phyloP scores from a whole-genome alignment of 345 rosid genomes.

The Excoecaria cochinchinensis region DNA sequence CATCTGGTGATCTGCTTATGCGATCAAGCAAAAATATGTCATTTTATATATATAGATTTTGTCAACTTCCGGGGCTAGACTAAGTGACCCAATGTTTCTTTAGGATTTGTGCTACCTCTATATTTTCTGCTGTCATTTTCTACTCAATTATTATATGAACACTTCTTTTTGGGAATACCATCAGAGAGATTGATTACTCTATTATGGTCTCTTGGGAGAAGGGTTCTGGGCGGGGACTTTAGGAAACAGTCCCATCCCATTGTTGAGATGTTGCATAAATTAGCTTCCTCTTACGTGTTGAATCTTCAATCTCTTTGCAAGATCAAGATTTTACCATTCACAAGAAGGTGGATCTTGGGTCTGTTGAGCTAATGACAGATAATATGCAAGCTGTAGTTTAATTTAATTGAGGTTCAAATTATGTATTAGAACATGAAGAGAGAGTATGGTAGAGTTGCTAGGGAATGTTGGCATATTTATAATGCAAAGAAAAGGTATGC shows the following conservation, averaged over 20 bases:
- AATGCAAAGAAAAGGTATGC: neutral
- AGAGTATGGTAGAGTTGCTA: neutral
- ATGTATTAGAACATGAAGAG: neutral
- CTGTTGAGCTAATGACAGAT: neutral
- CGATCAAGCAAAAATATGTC: neutral
- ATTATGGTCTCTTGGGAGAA: neutral
- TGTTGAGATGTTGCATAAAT: neutral
- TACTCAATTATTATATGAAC: neutral
- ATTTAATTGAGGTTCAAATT: neutral
- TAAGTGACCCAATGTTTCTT: neutral
- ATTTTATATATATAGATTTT: too few species aligned
- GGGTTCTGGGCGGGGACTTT: neutral
- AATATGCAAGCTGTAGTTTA: neutral
- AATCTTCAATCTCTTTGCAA: neutral
- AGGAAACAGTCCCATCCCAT: neutral
- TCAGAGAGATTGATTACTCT: neutral
- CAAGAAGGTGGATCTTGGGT: neutral
- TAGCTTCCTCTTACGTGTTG: neutral
- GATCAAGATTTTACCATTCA: neutral
- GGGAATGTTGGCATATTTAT: neutral
- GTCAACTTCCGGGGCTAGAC: neutral
- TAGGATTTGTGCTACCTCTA: neutral
- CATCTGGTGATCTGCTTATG: conserved; percentile 2
- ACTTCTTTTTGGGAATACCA: neutral
- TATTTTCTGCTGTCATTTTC: neutral